phyloP scores from a whole-genome alignment of 2,329 filamentous ascomycete genomes.

The Tolypocladium capitatum region DNA sequence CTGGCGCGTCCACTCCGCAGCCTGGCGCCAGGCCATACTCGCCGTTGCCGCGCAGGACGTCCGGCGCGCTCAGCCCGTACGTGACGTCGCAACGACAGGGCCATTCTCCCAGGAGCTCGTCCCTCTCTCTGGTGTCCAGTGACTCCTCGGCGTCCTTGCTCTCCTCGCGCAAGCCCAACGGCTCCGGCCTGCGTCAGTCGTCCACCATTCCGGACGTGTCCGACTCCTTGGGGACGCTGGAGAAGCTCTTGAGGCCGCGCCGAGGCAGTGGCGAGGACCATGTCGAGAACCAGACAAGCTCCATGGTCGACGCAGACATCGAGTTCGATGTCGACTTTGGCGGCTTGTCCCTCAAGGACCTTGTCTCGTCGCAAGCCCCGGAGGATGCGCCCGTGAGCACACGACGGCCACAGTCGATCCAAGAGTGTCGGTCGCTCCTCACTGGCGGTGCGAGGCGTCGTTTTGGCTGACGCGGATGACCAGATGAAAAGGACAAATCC shows the following conservation, averaged over 20 bases:
- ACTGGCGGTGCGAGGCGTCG: no score
- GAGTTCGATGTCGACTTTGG: constrained; percentile 65
- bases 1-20: constrained; percentile 44
- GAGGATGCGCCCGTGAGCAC: constrained; percentile 8
- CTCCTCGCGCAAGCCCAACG: constrained; percentile 50
- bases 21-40: constrained; percentile 57
- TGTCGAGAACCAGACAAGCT: constrained; percentile 4
- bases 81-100: constrained; percentile 55
- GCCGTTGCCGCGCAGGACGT: constrained; percentile 53
- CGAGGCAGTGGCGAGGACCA: constrained; percentile 7
- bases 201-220: constrained; percentile 31
- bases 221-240: constrained; percentile 61
- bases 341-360: constrained; percentile 61
- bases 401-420: constrained; percentile 47
- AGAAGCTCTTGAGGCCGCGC: constrained; percentile 25
- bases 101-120: constrained; percentile 59
- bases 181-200: constrained; percentile 52
- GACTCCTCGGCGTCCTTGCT: constrained; percentile 68
- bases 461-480: background rate
- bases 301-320: constrained; percentile 38
- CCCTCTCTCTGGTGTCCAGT: constrained; percentile 62
- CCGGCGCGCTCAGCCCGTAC: constrained; percentile 55
- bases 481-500: constrained; percentile 66
- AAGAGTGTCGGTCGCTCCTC: constrained; percentile 51
- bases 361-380: constrained; percentile 31